Base-by-base conservation (phyloP, 345 rosid species). In the Euclidium syriacum region DNA sequence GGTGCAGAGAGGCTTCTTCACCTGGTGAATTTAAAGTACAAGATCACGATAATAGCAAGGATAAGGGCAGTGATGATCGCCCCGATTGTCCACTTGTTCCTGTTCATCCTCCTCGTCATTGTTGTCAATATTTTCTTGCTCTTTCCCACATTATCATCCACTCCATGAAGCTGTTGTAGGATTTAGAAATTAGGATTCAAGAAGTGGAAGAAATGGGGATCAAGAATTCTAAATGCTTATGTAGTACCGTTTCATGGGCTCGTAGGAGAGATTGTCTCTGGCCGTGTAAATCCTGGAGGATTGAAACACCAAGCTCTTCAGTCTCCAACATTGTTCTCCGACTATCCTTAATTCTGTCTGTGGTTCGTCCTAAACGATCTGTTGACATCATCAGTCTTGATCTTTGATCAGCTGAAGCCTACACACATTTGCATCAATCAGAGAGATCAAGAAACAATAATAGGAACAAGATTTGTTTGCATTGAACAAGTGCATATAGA, bases 271-370 rank as follows among this genome's bases (percentile, higher is more conserved):
- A 70, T 55, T 92, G 89, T 35, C 96, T 48, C 75, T 92, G 98
- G 8, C 83, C 83, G 65, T 85, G 90, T 79, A 92, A 64, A 71
- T 92, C 98, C 52, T 87, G 85, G 74, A 89, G 96, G 67, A 92
- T 87, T 1, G 98, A 89, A 68, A 92, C 98, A 61, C 96, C 96
- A 65, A 92, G 85, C 49, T 89, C 95, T 75, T 92, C 96, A 2
- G 95, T 92, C 73, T 92, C 95, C 59, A 86, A 77, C 89, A 92
- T 85, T 22, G 89, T 83, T 75, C 80, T 86, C 65, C 94, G 77
- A 58, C 96, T 71, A 24, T 92, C 96, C 77, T 86, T 85, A 33
- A 86, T 58, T 78, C 91, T 79, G 40, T 82, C 88, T 26, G 87
- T 67, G 38, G 86, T 54, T 0, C 79, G 74, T 59, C 78, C 80